Percentiles rank a stretch among this genome's conserved stretches.
phyloP scores from a whole-genome alignment of 768 basidiomycete genomes.

The Trametes elegans region DNA sequence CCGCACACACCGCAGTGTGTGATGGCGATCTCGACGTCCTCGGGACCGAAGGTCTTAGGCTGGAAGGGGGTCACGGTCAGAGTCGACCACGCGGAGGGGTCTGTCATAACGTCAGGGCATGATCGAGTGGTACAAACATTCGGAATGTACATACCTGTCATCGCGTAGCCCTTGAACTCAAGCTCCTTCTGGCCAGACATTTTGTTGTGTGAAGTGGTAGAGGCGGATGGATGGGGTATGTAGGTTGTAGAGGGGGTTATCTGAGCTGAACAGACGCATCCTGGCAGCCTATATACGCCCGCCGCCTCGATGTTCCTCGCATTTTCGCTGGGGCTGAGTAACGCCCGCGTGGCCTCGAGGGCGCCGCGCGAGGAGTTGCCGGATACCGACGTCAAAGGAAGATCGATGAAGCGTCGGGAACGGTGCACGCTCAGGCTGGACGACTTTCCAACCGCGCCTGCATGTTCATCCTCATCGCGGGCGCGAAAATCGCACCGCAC shows the following conservation, averaged over 20 bases:
- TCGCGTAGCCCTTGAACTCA: conserved; percentile 31
- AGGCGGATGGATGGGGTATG: neutral
- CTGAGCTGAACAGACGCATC: neutral
- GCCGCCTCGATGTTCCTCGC: neutral
- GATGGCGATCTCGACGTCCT: conserved; percentile 57
- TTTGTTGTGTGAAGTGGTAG: neutral
- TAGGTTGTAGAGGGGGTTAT: too few relatives aligned
- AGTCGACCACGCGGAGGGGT: conserved; percentile 34
- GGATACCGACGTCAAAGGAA: conserved; percentile 7
- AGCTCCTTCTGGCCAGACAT: conserved; percentile 14
- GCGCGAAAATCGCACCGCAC: too few relatives aligned
- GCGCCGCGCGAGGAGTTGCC: neutral
- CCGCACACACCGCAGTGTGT: conserved; percentile 51
- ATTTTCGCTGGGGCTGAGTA: conserved; percentile 8
- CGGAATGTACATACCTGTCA: conserved; percentile 16
- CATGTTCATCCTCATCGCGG: neutral
- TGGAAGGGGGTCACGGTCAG: conserved; percentile 46
- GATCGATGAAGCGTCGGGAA: conserved; percentile 1
- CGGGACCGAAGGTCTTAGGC: conserved; percentile 52
- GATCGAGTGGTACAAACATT: neutral
- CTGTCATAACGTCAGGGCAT: neutral
- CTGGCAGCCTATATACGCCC: neutral
- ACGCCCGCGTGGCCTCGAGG: neutral
- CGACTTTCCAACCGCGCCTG: too few relatives aligned
- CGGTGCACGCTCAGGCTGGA: neutral